Percentiles rank a stretch among this genome's conserved stretches.
Evolutionary conservation across 805 yeast genomes (phyloP).

Genomic region (Teunomyces atbi): DNA sequence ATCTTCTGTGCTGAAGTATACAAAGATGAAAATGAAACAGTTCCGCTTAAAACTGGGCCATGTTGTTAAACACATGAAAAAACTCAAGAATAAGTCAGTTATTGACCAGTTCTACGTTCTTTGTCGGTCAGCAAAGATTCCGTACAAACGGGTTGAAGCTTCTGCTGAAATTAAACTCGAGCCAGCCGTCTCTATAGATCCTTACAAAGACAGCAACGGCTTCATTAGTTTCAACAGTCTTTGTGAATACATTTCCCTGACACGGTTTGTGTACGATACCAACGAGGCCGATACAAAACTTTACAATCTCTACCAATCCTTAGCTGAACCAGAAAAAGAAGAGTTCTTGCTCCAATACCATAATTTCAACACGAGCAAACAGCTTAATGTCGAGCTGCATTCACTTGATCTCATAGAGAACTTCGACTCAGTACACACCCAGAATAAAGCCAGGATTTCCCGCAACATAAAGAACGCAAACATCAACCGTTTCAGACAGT

Average conservation of each 20-base stretch:
- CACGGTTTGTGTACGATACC: conserved; percentile 10
- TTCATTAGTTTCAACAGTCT: conserved; percentile 19
- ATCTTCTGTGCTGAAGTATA: conserved; percentile 5
- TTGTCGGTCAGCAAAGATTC: not conserved
- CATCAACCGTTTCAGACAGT: conserved; percentile 7
- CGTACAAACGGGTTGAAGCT: not conserved
- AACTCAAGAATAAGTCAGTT: not conserved
- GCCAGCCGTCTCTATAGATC: conserved; percentile 8
- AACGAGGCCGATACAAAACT: conserved; percentile 6
- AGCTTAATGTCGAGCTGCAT: conserved; percentile 27
- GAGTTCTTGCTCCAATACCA: conserved; percentile 25
- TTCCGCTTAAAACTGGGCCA: conserved; percentile 3
- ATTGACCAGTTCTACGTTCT: not conserved
- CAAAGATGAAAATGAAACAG: conserved; percentile 4
- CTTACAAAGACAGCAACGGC: conserved; percentile 16
- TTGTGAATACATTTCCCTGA: conserved; percentile 20
- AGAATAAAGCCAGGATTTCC: conserved; percentile 1
- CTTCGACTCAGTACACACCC: conserved; percentile 4
- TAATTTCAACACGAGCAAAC: conserved; percentile 22
- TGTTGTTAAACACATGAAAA: not conserved
- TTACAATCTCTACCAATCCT: conserved; percentile 21
- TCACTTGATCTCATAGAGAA: conserved; percentile 16
- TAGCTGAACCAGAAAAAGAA: conserved; percentile 11
- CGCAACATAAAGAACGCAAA: not conserved
- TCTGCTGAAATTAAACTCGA: no score